Evolutionary conservation across 2,329 filamentous ascomycete species (phyloP).

Genomic region (Colletotrichum cuscutae): DNA sequence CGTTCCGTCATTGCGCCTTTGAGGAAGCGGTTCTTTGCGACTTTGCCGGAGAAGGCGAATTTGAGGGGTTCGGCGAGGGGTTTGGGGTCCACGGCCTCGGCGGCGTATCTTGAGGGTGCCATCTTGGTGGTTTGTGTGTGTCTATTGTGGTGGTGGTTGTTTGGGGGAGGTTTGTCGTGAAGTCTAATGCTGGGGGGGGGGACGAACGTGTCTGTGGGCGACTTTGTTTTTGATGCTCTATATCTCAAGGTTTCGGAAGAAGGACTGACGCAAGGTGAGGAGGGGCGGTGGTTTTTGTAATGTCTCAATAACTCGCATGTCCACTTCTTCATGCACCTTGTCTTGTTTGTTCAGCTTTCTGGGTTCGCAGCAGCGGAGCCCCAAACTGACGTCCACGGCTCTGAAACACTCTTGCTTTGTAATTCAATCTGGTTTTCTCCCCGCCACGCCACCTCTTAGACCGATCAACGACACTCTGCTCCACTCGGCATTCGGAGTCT

Average conservation of each 20-base stretch:
- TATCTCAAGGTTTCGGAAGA: no score
- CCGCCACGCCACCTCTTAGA: not conserved
- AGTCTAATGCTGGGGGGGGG: no score
- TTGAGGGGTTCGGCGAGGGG: conserved; percentile 56
- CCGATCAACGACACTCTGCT: not conserved
- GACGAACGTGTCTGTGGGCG: not conserved
- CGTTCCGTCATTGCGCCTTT: conserved; percentile 76
- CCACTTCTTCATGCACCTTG: not conserved
- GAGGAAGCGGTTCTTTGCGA: conserved; percentile 71
- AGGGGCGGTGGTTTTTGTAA: not conserved
- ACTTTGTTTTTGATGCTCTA: not conserved
- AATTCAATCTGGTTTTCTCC: not conserved
- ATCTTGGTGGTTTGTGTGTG: not conserved
- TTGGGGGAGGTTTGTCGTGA: not conserved
- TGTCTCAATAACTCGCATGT: not conserved
- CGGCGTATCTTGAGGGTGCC: conserved; percentile 20
- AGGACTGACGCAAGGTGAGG: no score
- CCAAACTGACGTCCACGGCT: not conserved
- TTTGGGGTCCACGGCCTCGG: conserved; percentile 17
- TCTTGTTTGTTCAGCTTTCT: not conserved
- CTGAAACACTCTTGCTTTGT: not conserved
- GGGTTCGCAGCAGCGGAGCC: not conserved
- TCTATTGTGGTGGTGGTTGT: not conserved
- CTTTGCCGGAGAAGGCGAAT: conserved; percentile 62
- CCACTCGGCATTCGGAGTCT: not conserved